phyloP scores from a whole-genome alignment of 176 grass and related monocot genomes.

The Hsuehochloa calcarea region DNA sequence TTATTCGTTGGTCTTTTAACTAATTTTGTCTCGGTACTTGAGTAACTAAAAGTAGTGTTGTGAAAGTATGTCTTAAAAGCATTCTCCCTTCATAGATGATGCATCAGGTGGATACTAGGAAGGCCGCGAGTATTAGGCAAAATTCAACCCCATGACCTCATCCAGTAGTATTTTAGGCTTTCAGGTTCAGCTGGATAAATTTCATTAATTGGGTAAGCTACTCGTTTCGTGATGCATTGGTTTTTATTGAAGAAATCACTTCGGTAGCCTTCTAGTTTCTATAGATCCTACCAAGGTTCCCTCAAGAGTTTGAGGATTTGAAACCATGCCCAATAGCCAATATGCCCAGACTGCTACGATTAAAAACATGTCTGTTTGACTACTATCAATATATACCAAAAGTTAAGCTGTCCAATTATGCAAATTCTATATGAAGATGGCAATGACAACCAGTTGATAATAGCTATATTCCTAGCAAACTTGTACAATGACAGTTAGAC shows the following conservation, averaged over 20 bases:
- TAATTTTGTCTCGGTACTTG: neutral
- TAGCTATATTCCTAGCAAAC: constrained; percentile 9
- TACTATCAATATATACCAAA: neutral
- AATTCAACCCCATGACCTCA: neutral
- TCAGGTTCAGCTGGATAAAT: neutral
- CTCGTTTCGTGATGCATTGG: neutral
- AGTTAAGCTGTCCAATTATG: neutral
- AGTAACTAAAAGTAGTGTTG: neutral
- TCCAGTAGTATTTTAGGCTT: neutral
- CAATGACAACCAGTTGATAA: neutral
- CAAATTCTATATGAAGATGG: constrained; percentile 19
- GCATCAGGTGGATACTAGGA: neutral
- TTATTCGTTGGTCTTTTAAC: neutral
- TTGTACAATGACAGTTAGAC: neutral
- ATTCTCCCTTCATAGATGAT: constrained; percentile 1
- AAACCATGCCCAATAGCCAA: neutral
- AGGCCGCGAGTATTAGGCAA: neutral
- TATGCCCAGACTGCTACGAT: neutral
- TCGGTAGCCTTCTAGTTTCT: neutral
- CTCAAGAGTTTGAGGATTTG: neutral
- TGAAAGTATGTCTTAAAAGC: constrained; percentile 1
- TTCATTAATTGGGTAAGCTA: neutral
- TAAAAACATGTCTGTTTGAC: neutral
- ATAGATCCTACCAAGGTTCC: neutral
- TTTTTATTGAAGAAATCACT: constrained; percentile 7